A percentile compares a stretch with the other conserved stretches of the same genome.
These are phyloP conservation scores for Solanum hybrid DNA, from an alignment of 305 asterid species.

Conservation along the genomic window DNA sequence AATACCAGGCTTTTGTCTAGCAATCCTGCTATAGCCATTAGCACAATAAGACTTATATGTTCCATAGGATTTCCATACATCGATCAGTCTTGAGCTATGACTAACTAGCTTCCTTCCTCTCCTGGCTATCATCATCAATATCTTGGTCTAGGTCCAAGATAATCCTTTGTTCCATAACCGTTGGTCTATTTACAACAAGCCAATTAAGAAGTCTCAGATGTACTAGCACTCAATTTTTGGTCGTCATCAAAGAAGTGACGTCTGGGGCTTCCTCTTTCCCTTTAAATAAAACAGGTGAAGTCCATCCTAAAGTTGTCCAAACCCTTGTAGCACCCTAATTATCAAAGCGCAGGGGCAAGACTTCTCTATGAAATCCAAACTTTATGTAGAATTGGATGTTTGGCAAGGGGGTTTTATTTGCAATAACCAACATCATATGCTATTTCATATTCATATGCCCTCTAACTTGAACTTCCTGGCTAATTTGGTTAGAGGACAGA, in stretches of 20 bases:
- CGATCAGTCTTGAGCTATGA: not conserved
- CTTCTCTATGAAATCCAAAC: not conserved
- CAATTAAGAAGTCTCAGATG: not conserved
- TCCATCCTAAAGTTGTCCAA: not conserved
- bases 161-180: not conserved
- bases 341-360: not conserved
- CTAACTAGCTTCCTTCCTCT: not conserved
- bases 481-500: not conserved
- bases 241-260: not conserved
- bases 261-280: not conserved
- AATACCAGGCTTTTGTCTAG: not conserved
- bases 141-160: not conserved
- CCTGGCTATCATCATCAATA: not conserved
- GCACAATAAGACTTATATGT: not conserved
- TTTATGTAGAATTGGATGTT: not conserved
- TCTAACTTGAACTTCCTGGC: not conserved
- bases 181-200: not conserved
- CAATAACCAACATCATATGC: not conserved
- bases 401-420: not conserved
- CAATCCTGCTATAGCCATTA: not conserved
- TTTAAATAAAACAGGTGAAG: not conserved
- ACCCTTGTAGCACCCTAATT: not conserved
- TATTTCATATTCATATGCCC: not conserved
- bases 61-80: not conserved
- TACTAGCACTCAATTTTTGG: not conserved